Evolutionary conservation across 2,329 filamentous ascomycete genomes (phyloP).

Genomic region (Clarireedia monteithiana): DNA sequence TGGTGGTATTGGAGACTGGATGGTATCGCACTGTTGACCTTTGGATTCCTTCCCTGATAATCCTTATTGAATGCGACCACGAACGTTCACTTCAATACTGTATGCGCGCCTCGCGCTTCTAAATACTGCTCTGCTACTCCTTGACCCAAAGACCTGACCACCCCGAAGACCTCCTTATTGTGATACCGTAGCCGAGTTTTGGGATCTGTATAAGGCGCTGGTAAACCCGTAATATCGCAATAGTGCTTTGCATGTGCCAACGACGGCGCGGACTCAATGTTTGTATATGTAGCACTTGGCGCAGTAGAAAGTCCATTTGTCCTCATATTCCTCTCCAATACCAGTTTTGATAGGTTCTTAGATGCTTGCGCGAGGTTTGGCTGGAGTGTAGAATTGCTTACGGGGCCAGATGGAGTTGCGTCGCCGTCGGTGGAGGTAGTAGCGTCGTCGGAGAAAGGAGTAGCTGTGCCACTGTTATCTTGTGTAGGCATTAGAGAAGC

Average conservation of each 20-base stretch:
- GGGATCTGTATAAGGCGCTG: constrained; percentile 87
- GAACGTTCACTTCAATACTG: constrained; percentile 43
- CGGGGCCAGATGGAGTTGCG: constrained; percentile 38
- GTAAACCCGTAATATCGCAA: constrained; percentile 89
- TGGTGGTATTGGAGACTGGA: not conserved
- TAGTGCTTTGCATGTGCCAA: constrained; percentile 80
- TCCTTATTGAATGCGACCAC: not conserved
- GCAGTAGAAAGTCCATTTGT: constrained; percentile 34
- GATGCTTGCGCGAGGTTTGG: constrained; percentile 85
- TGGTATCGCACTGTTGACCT: not conserved
- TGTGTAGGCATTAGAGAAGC: constrained; percentile 79
- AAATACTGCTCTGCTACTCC: constrained; percentile 81
- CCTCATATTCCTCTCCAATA: constrained; percentile 72
- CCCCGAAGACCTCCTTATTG: constrained; percentile 82
- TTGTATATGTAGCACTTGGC: constrained; percentile 81
- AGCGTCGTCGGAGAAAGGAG: constrained; percentile 48
- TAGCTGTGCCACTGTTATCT: constrained; percentile 72
- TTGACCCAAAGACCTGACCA: constrained; percentile 74
- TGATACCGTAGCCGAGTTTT: constrained; percentile 92
- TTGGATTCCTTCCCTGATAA: no score
- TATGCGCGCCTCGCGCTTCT: constrained; percentile 85
- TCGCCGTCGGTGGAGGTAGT: constrained; percentile 43
- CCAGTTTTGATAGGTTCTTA: constrained; percentile 76
- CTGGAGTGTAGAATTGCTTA: constrained; percentile 33
- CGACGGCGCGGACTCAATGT: constrained; percentile 90